Base-by-base conservation (phyloP, 1,284 basidiomycete genomes). In the Ustilago trichophora region DNA sequence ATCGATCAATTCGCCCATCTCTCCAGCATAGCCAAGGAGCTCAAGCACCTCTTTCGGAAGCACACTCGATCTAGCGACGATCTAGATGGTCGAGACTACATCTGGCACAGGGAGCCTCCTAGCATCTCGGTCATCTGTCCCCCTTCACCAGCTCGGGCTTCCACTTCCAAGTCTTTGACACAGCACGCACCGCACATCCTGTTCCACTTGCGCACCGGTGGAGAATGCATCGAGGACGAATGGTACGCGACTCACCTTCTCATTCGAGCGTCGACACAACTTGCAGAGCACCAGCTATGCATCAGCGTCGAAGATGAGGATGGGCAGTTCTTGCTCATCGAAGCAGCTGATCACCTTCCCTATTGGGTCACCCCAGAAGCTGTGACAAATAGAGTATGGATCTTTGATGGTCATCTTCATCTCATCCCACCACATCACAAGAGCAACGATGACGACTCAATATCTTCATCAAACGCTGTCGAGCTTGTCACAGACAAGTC, bases 241-340 rank as follows among this genome's bases (percentile, higher is more conserved):
- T 98, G 94, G 94, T 90, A 89, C 77, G 86, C 87, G 15, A 91
- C 95, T 13, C 98, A 92, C 90, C 84, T 97, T 31, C 52, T 63
- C 47, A 32, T 47, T 21, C 41, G 41, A 25, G 41, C 47, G 15
- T 55, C 44, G 0, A 49, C 32, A 50, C 38, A 57, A 19, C 59
- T 60, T 21, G 48, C 41, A 4, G 27, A 47, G 21, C 52, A 54
- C 52, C 22, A 42, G 26, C 48, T 54, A 7, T 65, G 53, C 43
- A 48, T 72, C 40, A 48, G 49, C 36, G 86, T 90, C 2, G 88
- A 87, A 60, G 95, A 98, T 83, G 89, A 90, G 4, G 95, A 99
- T 81, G 96, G 96, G 25, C 92, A 98, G 76, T 97, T 98, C 77
- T 83, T 98, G 34, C 86, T 98, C 58, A 98, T 98, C 66, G 95